phyloP scores from a whole-genome alignment of 2,329 filamentous ascomycete genomes.

The Colletotrichum viniferum region DNA sequence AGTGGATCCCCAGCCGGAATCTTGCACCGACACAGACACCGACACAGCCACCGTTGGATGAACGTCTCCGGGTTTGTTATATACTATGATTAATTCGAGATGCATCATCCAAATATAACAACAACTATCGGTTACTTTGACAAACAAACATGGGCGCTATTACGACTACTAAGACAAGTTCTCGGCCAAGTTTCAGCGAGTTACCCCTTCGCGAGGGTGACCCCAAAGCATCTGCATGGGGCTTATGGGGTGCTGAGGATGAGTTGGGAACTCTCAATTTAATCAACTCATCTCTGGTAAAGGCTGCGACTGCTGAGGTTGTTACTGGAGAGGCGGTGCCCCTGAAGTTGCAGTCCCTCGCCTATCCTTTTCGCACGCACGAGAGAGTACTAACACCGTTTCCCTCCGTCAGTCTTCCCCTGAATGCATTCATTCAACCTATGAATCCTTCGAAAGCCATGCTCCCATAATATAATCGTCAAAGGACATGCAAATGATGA shows the following conservation, averaged over 20 bases:
- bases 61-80: not conserved
- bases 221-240: slow-evolving; percentile 10
- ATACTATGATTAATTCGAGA: not conserved
- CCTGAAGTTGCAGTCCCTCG: not conserved
- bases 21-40: not conserved
- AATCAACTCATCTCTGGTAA: not conserved
- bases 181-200: not conserved
- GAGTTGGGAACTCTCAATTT: slow-evolving; percentile 16
- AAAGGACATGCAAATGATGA: slow-evolving; percentile 27
- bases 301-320: not conserved
- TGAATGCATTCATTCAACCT: slow-evolving; percentile 1
- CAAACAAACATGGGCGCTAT: not conserved
- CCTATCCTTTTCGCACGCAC: not conserved
- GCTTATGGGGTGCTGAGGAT: not conserved
- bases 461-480: slow-evolving; percentile 21
- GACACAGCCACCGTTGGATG: not conserved
- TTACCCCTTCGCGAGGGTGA: not conserved
- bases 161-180: not conserved
- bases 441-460: slow-evolving; percentile 24
- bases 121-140: not conserved
- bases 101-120: not conserved
- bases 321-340: not conserved
- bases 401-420: not conserved
- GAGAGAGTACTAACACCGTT: not conserved
- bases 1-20: not conserved